A percentile compares a stretch with the other conserved stretches of the same genome.
These are phyloP conservation scores for Suillus subaureus DNA, from an alignment of 768 basidiomycete species.

Conservation along the genomic window DNA sequence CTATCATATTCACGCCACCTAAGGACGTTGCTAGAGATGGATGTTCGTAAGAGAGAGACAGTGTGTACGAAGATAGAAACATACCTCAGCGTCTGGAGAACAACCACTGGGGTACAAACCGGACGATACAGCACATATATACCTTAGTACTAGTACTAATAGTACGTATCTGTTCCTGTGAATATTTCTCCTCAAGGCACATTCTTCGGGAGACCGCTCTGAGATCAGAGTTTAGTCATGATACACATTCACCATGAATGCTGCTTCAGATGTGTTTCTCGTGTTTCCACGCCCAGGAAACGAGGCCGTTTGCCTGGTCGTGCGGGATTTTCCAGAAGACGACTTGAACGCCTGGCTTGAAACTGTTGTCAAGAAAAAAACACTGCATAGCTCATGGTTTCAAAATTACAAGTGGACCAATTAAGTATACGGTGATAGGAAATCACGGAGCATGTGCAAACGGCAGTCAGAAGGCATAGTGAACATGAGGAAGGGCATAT, in stretches of 20 bases:
- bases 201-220: background rate
- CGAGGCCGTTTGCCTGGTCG: background rate
- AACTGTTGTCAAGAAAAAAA: background rate
- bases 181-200: background rate
- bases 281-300: background rate
- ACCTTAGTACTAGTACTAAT: background rate
- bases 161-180: background rate
- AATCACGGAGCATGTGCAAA: background rate
- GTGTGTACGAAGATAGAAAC: background rate
- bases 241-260: background rate
- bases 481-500: background rate
- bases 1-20: background rate
- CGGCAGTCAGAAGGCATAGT: background rate
- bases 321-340: background rate
- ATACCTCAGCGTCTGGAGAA: background rate
- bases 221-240: background rate
- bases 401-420: background rate
- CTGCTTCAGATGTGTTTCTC: background rate
- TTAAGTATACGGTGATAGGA: background rate
- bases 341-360: background rate
- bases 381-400: background rate
- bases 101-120: background rate
- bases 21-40: background rate
- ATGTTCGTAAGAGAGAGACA: background rate
- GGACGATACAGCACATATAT: background rate